Evolutionary conservation across 192 early-diverging fungal genomes (phyloP).

Genomic region (Blastocladiella britannica): DNA sequence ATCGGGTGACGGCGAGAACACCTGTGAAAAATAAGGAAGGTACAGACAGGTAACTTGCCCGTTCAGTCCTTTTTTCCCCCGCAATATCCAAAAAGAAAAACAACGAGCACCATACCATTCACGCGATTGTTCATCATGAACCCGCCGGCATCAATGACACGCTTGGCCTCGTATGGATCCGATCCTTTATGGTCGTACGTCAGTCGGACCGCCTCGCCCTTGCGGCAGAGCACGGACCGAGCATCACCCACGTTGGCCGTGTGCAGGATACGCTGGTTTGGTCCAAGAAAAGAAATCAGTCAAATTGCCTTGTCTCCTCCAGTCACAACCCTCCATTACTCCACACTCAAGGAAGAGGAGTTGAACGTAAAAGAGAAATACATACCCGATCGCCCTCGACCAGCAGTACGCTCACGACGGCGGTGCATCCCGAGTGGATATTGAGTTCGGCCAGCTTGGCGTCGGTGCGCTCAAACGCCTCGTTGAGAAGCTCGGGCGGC

Average conservation of each 20-base stretch:
- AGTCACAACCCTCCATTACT: no score
- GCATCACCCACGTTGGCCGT: conserved; percentile 97
- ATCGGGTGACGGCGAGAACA: conserved; percentile 85
- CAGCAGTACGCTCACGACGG: not conserved
- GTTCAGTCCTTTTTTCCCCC: not conserved
- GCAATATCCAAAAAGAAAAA: conserved; percentile 1
- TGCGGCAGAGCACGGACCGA: conserved; percentile 72
- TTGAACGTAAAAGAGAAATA: not conserved
- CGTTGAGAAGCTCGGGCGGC: not conserved
- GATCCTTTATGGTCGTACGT: conserved; percentile 98
- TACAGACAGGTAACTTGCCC: conserved; percentile 1
- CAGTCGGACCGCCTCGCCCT: conserved; percentile 59
- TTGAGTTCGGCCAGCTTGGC: not conserved
- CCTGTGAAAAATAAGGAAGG: conserved; percentile 18
- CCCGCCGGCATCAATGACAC: conserved; percentile 81
- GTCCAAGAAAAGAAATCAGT: no score
- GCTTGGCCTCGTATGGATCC: conserved; percentile 65
- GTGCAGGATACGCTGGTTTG: conserved; percentile 63
- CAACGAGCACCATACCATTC: conserved; percentile 38
- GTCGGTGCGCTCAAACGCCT: not conserved
- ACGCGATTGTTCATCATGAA: conserved; percentile 96
- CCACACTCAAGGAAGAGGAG: no score
- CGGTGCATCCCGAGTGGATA: not conserved
- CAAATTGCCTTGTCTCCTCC: no score
- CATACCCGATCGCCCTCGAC: conserved; percentile 20